A percentile compares a stretch with the other conserved stretches of the same genome.
Evolutionary conservation across 2,329 filamentous ascomycete species (phyloP).

Genomic region (Pseudopyricularia javanii): DNA sequence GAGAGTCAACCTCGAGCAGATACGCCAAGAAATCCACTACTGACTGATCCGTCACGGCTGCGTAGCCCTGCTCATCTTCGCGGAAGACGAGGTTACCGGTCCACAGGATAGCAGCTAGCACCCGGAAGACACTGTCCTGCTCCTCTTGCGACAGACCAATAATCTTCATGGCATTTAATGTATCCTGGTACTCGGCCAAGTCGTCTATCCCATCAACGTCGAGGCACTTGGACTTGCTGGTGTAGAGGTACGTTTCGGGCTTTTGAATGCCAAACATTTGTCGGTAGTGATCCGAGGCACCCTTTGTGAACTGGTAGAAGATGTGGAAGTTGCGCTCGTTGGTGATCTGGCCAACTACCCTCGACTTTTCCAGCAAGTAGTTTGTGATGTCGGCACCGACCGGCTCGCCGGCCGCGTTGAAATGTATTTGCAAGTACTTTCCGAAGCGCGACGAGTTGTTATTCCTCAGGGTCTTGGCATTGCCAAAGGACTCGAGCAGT

Average conservation of each 20-base stretch:
- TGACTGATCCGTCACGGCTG: conserved; percentile 74
- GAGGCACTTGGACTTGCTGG: conserved; percentile 85
- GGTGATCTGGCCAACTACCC: conserved; percentile 86
- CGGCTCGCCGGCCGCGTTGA: conserved; percentile 82
- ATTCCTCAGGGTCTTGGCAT: conserved; percentile 93
- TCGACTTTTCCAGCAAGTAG: conserved; percentile 88
- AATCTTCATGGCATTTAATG: conserved; percentile 83
- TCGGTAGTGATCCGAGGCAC: conserved; percentile 74
- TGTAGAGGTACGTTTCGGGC: conserved; percentile 88
- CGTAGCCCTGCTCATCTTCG: conserved; percentile 84
- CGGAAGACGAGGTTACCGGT: conserved; percentile 84
- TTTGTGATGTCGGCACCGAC: conserved; percentile 97
- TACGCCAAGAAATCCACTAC: conserved; percentile 94
- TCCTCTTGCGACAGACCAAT: conserved; percentile 82
- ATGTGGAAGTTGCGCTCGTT: conserved; percentile 99
- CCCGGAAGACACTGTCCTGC: conserved; percentile 93
- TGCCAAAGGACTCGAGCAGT: conserved; percentile 91
- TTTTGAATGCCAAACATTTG: conserved; percentile 83
- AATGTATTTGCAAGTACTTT: conserved; percentile 96
- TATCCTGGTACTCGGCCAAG: conserved; percentile 76
- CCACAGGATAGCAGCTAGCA: conserved; percentile 86
- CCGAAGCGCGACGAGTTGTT: conserved; percentile 98
- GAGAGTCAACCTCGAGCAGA: conserved; percentile 74
- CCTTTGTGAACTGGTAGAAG: conserved; percentile 98
- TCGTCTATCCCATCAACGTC: conserved; percentile 94